A percentile compares a stretch with the other conserved stretches of the same genome.
These are phyloP conservation scores for Orbilia javanica DNA, from an alignment of 2,329 filamentous ascomycete genomes.

Conservation along the genomic window DNA sequence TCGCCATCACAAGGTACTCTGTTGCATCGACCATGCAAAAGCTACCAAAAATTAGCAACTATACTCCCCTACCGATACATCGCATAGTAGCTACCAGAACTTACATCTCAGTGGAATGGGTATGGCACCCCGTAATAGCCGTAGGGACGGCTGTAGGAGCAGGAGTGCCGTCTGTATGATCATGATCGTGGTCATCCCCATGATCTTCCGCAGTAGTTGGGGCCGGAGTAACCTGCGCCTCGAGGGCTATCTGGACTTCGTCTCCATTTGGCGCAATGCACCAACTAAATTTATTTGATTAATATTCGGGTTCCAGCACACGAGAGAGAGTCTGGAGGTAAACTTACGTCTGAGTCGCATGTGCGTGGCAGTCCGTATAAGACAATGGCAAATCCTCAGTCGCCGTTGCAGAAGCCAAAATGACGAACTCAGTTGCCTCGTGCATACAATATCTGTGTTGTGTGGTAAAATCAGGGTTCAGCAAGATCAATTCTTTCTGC, in stretches of 20 bases:
- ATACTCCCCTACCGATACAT: slow-evolving; percentile 6
- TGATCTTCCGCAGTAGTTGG: slow-evolving; percentile 9
- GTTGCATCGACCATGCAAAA: slow-evolving; percentile 67
- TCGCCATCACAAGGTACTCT: slow-evolving; percentile 63
- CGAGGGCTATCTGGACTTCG: slow-evolving; percentile 64
- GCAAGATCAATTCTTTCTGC: background rate
- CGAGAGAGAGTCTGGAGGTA: background rate
- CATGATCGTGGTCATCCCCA: slow-evolving; percentile 24
- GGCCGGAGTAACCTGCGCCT: slow-evolving; percentile 16
- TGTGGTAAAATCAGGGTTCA: slow-evolving; percentile 20
- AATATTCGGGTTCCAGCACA: background rate
- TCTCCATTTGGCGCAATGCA: slow-evolving; percentile 64
- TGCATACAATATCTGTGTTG: slow-evolving; percentile 43
- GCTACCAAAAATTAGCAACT: slow-evolving; percentile 62
- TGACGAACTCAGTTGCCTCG: slow-evolving; percentile 37
- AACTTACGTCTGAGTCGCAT: slow-evolving; percentile 68
- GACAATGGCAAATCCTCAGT: slow-evolving; percentile 61
- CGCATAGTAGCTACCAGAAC: background rate
- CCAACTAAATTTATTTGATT: slow-evolving; percentile 61
- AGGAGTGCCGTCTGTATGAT: slow-evolving; percentile 19
- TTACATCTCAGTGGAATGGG: slow-evolving; percentile 48
- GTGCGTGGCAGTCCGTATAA: slow-evolving; percentile 71
- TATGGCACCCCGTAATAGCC: slow-evolving; percentile 39
- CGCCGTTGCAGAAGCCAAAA: slow-evolving; percentile 57
- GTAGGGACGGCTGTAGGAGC: slow-evolving; percentile 20